Evolutionary conservation across 257 asterid species (phyloP).

Genomic region (Ajuga chamaepitys): DNA sequence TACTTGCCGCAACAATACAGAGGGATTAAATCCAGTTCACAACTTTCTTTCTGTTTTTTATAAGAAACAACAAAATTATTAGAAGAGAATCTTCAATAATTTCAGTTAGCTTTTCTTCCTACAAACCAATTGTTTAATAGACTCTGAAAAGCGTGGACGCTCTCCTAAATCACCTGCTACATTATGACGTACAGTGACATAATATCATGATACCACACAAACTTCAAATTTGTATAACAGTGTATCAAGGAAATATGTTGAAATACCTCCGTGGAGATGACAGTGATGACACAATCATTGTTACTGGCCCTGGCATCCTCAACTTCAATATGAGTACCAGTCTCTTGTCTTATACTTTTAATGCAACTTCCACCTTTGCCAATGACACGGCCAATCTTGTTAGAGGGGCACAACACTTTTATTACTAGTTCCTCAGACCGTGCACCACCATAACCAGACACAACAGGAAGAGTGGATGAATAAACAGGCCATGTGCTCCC

Average conservation of each 20-base stretch:
- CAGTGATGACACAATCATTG: conserved; percentile 65
- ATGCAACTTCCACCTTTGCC: conserved; percentile 88
- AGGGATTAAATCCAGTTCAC: neutral
- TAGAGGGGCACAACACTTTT: conserved; percentile 71
- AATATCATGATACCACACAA: neutral
- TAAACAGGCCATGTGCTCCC: conserved; percentile 79
- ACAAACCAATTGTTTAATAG: neutral
- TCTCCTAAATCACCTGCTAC: neutral
- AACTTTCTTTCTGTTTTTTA: neutral
- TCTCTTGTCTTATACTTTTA: conserved; percentile 68
- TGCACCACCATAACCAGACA: conserved; percentile 60
- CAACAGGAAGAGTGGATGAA: conserved; percentile 71
- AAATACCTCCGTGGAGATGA: conserved; percentile 74
- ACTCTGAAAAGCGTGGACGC: neutral
- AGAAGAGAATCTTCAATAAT: neutral
- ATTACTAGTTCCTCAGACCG: conserved; percentile 58
- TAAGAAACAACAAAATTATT: neutral
- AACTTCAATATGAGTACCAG: conserved; percentile 89
- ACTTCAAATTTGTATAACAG: neutral
- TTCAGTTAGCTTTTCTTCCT: neutral
- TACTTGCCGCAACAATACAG: neutral
- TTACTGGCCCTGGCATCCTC: conserved; percentile 60
- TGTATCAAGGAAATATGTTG: neutral
- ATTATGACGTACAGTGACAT: neutral
- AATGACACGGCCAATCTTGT: conserved; percentile 82